A percentile compares a stretch with the other conserved stretches of the same genome.
phyloP scores from a whole-genome alignment of 208 protist genomes.

The Crithidia brevicula region DNA sequence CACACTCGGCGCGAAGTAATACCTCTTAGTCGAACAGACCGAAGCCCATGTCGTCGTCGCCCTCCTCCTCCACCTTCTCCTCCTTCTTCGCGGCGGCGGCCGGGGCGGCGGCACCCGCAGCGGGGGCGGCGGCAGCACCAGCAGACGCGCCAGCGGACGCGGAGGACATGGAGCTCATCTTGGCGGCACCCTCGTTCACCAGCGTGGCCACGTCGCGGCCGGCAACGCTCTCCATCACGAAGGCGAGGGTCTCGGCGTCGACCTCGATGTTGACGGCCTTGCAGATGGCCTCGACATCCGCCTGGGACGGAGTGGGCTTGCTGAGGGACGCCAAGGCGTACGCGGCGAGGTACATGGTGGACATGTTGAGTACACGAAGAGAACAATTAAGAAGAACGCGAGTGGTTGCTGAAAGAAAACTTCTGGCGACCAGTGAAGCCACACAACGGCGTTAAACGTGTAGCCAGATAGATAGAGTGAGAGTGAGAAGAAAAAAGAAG shows the following conservation, averaged over 20 bases:
- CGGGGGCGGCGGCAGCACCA: constrained; percentile 41
- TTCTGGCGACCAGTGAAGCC: too few relatives aligned
- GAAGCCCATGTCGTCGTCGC: constrained; percentile 91
- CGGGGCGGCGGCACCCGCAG: constrained; percentile 33
- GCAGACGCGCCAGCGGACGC: constrained; percentile 42
- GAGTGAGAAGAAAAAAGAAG: constrained; percentile 13
- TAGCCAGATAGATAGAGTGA: too few relatives aligned
- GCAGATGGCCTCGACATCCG: constrained; percentile 89
- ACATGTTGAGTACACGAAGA: constrained; percentile 48
- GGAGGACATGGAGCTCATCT: constrained; percentile 75
- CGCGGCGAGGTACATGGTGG: constrained; percentile 92
- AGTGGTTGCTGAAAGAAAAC: constrained; percentile 7
- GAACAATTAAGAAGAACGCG: constrained; percentile 10
- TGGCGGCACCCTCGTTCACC: constrained; percentile 75
- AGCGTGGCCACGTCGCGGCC: constrained; percentile 81
- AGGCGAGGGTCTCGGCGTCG: constrained; percentile 78
- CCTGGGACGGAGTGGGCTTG: constrained; percentile 73
- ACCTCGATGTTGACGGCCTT: constrained; percentile 72
- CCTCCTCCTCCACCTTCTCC: constrained; percentile 82
- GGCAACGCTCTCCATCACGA: constrained; percentile 79
- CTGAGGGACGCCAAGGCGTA: constrained; percentile 88
- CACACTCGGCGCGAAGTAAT: too few relatives aligned
- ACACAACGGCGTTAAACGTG: too few relatives aligned
- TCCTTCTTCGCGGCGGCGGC: constrained; percentile 57
- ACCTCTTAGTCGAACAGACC: constrained; percentile 92